phyloP scores from a whole-genome alignment of 2,329 filamentous ascomycete species.

The Botrytis paeoniae region DNA sequence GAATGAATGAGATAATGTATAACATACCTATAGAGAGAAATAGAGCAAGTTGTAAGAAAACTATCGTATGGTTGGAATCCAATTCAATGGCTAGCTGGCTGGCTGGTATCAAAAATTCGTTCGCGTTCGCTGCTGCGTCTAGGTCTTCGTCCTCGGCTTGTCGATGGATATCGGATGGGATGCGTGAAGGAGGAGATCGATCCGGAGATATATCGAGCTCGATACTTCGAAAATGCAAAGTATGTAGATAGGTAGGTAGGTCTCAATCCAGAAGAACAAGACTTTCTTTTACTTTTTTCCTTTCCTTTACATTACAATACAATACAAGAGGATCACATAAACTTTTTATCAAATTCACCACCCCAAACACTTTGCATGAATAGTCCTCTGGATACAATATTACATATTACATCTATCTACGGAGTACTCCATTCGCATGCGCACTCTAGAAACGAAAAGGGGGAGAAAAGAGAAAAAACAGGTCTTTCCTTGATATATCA shows the following conservation, averaged over 20 bases:
- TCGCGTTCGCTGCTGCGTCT: neutral
- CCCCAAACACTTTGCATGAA: neutral
- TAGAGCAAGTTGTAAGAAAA: neutral
- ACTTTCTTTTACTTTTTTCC: neutral
- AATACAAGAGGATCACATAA: neutral
- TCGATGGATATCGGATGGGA: neutral
- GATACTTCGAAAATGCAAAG: neutral
- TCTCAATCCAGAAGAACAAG: neutral
- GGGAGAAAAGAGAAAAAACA: neutral
- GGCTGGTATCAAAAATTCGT: neutral
- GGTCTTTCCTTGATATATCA: slow-evolving; percentile 13
- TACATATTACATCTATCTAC: neutral
- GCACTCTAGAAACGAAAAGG: neutral
- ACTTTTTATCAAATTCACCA: neutral
- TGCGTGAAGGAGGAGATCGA: neutral
- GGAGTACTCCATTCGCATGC: neutral
- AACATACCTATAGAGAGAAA: neutral
- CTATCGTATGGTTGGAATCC: neutral
- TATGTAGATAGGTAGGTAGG: neutral
- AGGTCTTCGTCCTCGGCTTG: neutral
- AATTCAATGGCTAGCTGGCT: neutral
- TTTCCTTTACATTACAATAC: neutral
- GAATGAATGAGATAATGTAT: neutral
- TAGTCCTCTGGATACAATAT: neutral
- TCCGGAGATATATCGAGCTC: neutral